Conservation (phyloP, 2,329 filamentous ascomycete species). For the Bipolaris gigantea region DNA sequence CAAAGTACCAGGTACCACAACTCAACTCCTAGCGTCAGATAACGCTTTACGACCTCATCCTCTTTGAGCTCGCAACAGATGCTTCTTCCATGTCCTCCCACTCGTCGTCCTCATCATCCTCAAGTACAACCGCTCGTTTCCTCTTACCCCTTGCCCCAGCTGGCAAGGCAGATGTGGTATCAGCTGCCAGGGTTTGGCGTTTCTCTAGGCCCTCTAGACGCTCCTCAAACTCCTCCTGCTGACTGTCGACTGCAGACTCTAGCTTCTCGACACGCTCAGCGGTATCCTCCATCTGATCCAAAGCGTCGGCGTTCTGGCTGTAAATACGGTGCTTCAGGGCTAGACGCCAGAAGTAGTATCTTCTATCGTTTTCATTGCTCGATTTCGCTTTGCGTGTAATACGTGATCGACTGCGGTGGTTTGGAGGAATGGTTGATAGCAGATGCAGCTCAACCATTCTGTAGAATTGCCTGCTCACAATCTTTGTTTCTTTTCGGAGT, state of each 20-base stretch:
- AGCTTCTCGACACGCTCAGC: slow-evolving; percentile 72
- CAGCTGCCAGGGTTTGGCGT: slow-evolving; percentile 30
- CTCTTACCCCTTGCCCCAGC: slow-evolving; percentile 22
- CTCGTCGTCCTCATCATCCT: slow-evolving; percentile 47
- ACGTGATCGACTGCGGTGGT: slow-evolving; percentile 53
- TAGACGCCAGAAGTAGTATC: slow-evolving; percentile 71
- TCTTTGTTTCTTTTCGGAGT: slow-evolving; percentile 67
- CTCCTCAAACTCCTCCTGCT: slow-evolving; percentile 73
- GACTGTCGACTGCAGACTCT: slow-evolving; percentile 66
- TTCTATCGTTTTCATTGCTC: slow-evolving; percentile 61
- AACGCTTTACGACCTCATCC: slow-evolving; percentile 21
- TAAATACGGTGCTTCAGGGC: slow-evolving; percentile 78
- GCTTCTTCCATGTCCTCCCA: slow-evolving; percentile 41
- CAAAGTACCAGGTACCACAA: neutral
- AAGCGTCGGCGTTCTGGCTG: slow-evolving; percentile 70
- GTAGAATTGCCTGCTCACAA: slow-evolving; percentile 74
- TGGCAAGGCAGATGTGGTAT: slow-evolving; percentile 16
- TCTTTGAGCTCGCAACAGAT: slow-evolving; percentile 34
- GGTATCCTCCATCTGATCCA: slow-evolving; percentile 67
- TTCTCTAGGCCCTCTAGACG: slow-evolving; percentile 57
- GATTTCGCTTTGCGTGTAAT: slow-evolving; percentile 50
- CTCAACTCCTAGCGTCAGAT: neutral
- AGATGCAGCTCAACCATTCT: slow-evolving; percentile 76
- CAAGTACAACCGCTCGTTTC: slow-evolving; percentile 41
- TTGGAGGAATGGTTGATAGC: slow-evolving; percentile 58